Conservation (phyloP, 2,329 filamentous ascomycete genomes). For the Alternaria consortialis region DNA sequence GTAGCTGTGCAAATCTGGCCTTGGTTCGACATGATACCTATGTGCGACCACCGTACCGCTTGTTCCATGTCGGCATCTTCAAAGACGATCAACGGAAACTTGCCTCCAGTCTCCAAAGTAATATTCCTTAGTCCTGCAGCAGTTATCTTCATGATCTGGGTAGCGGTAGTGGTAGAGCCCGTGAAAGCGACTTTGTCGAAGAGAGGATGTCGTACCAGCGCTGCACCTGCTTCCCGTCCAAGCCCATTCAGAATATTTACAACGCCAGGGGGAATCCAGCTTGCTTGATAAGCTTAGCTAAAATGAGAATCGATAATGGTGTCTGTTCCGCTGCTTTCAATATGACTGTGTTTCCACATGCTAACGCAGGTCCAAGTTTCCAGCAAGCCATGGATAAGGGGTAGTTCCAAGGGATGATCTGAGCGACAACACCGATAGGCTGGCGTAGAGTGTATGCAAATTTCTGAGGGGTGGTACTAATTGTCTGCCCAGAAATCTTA, state of each 20-base stretch:
- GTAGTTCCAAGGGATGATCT: conserved; percentile 56
- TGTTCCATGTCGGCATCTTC: conserved; percentile 64
- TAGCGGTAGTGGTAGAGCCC: conserved; percentile 74
- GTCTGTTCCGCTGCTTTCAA: conserved; percentile 65
- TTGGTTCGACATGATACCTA: conserved; percentile 64
- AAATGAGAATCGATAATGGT: conserved; percentile 57
- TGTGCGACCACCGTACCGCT: conserved; percentile 70
- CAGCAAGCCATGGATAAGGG: conserved; percentile 50
- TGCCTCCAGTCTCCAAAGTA: conserved; percentile 66
- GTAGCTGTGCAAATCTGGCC: conserved; percentile 67
- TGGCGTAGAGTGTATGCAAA: conserved; percentile 70
- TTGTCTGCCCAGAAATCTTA: conserved; percentile 75
- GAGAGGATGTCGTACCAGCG: conserved; percentile 69
- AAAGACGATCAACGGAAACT: conserved; percentile 64
- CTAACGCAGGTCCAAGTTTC: conserved; percentile 65
- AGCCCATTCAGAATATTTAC: conserved; percentile 64
- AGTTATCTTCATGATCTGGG: conserved; percentile 76
- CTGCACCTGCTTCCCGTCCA: conserved; percentile 65
- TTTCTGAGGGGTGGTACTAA: conserved; percentile 71
- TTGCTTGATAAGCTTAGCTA: conserved; percentile 60
- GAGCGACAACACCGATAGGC: conserved; percentile 20
- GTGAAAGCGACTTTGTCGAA: conserved; percentile 82
- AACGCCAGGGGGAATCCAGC: conserved; percentile 63
- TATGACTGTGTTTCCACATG: conserved; percentile 65
- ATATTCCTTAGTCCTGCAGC: conserved; percentile 67